Conservation (phyloP, 2,329 filamentous ascomycete species). For the Plectosphaerella cucumerina region DNA sequence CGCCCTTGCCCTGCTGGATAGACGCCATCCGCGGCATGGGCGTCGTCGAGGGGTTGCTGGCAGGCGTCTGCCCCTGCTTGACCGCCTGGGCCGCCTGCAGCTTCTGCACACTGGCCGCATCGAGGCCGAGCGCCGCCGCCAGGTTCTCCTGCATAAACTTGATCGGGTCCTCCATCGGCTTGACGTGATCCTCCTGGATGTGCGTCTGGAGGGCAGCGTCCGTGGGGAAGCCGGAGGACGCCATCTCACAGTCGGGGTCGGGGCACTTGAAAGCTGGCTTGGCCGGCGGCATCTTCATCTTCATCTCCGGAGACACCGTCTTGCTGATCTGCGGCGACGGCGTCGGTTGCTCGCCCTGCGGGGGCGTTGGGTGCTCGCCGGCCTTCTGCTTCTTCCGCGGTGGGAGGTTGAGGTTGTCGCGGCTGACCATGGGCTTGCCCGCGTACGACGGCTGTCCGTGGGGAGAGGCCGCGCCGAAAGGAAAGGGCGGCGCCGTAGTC, state of each 20-base stretch:
- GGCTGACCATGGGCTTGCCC: constrained; percentile 45
- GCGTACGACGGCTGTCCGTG: constrained; percentile 56
- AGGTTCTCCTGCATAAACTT: constrained; percentile 50
- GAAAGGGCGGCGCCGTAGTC: constrained; percentile 51
- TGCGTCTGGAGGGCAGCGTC: constrained; percentile 52
- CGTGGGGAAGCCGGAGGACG: constrained; percentile 43
- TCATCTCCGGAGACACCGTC: constrained; percentile 42
- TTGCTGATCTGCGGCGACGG: constrained; percentile 46
- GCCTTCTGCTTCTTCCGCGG: constrained; percentile 53
- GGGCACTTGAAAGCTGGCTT: constrained; percentile 46
- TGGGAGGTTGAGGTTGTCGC: constrained; percentile 51
- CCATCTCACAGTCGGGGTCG: constrained; percentile 51
- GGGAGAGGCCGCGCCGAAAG: constrained; percentile 51
- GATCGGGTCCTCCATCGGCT: constrained; percentile 49
- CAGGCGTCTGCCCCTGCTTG: constrained; percentile 44
- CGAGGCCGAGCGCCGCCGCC: constrained; percentile 44
- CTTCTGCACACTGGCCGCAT: constrained; percentile 40
- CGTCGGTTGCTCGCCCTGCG: constrained; percentile 34
- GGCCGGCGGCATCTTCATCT: constrained; percentile 31
- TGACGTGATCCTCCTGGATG: constrained; percentile 54
- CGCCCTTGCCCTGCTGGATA: constrained; percentile 39
- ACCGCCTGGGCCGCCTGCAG: constrained; percentile 23
- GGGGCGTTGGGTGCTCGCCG: constrained; percentile 28
- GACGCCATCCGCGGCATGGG: constrained; percentile 48
- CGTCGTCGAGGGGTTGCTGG: constrained; percentile 34